A percentile compares a stretch with the other conserved stretches of the same genome.
phyloP scores from a whole-genome alignment of 2,329 filamentous ascomycete genomes.

The Stemphylium beticola region DNA sequence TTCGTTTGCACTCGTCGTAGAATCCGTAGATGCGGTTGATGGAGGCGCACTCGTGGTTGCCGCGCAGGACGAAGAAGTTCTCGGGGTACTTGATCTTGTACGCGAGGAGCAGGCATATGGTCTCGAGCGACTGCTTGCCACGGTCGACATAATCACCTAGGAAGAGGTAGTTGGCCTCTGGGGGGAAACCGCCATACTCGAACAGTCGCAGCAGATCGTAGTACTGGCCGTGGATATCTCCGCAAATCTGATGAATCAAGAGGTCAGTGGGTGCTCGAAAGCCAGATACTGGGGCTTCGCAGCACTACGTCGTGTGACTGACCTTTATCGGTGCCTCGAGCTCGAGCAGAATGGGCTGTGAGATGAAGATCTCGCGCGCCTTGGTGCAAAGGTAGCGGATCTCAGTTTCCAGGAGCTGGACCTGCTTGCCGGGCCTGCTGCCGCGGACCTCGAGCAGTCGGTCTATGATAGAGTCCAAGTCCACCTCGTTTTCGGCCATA shows the following conservation, averaged over 20 bases:
- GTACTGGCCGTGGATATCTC: slow-evolving; percentile 99
- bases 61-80: slow-evolving; percentile 94
- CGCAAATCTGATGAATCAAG: slow-evolving; percentile 76
- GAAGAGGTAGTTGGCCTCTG: slow-evolving; percentile 87
- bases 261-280: slow-evolving; percentile 21
- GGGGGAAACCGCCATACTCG: slow-evolving; percentile 97
- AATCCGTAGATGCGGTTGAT: slow-evolving; percentile 96
- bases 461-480: slow-evolving; percentile 99
- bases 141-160: slow-evolving; percentile 96
- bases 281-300: slow-evolving; percentile 1
- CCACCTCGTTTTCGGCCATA: slow-evolving; percentile 89
- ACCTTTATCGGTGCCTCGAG: slow-evolving; percentile 99
- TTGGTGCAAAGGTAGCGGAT: slow-evolving; percentile 98
- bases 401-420: slow-evolving; percentile 94
- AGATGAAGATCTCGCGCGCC: slow-evolving; percentile 99
- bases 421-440: slow-evolving; percentile 97
- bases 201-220: slow-evolving; percentile 97
- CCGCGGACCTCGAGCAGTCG: slow-evolving; percentile 96
- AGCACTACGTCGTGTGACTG: slow-evolving; percentile 42
- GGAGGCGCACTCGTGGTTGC: slow-evolving; percentile 96
- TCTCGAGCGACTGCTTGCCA: slow-evolving; percentile 94
- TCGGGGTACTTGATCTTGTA: slow-evolving; percentile 98
- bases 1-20: slow-evolving; percentile 96
- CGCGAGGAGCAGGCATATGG: slow-evolving; percentile 82
- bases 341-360: slow-evolving; percentile 96